Evolutionary conservation across 1,284 basidiomycete genomes (phyloP), one percentile per base, ranked within the genome.

Genomic region (Cerioporus squamosus): DNA sequence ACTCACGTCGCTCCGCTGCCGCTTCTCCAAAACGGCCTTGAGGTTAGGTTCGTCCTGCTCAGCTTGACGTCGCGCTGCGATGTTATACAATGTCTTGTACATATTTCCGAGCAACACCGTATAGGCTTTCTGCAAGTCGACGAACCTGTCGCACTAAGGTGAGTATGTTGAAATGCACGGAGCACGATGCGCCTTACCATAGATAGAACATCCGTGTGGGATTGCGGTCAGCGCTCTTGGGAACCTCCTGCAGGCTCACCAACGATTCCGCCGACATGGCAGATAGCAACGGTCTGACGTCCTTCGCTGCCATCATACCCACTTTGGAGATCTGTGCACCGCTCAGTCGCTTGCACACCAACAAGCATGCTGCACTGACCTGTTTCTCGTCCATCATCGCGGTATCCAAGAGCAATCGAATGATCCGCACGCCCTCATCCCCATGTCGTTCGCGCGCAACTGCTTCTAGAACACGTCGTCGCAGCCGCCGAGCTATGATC

Each of bases 371-470:
- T 44, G 24, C 5, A 76, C 83, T 58, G 58, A 93, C 94, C 79
- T 95, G 94, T 71, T 97, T 96, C 74, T 98, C 97, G 62, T 96
- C 94, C 79, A 97, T 88, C 75, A 97, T 97, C n/a, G 94, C 94
- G n/a, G 88, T 89, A 55, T 91, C 87, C 50, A 93, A 75, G 29
- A 99, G 75, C 20, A 98, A 80, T 51, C 91, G 83, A 61, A 98
- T 77, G 52, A 98, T 89, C 38, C 96, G 82, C 2, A 95, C 88
- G 14, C 93, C 95, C 44, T 89, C 86, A 17, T 88, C 81, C n/a
- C 95, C 95, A 70, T 95, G 89, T 64, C 90, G 86, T 66, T 96
- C 92, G 65, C 89, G 80, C 38, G 96, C 85, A 24, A 95, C 83
- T 18, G 91, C 86, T 68, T 95, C 91, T 38, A 98, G 74, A 14